Evolutionary conservation across 441 rosid genomes (phyloP), one percentile per base, ranked within the genome.

Genomic region (Pelargonium fulgidum): DNA sequence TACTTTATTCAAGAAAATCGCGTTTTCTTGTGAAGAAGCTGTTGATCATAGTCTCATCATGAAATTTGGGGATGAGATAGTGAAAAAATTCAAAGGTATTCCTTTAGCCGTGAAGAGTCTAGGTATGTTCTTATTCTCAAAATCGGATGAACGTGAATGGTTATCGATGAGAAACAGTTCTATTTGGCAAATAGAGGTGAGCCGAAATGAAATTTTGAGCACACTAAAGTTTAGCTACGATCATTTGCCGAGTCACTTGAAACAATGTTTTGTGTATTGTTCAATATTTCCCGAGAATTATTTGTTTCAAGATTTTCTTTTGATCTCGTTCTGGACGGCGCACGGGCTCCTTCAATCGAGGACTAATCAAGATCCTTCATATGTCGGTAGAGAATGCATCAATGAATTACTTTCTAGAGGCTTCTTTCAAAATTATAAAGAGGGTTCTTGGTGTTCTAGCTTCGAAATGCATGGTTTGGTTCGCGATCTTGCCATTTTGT

Each of bases 31-130:
- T 12, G 62, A 64, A 56, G 66, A 24, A 12, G 11, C 44, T 41
- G 19, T 3, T 52, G 64, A 66, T 12, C 5, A 10, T 12, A 44
- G 64, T 50, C 68, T n/a, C n/a, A n/a, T 2, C 11, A 20, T 48
- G 64, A 41, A 75, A 70, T 48, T 63, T 3, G 72, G 72, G 5
- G 33, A 64, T 12, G 45, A 69, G 2, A 67, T 20, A n/a, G 62
- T 26, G 33, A 54, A 13, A 0, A 48, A 0, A 22, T 67, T 41
- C 59, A n/a, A 19, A 36, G 59, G 45, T 19, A 11, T 67, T 26
- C 70, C 61, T 52, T 17, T 29, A 16, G 62, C 14, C 1, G n/a
- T 67, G 61, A 67, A 0, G 42, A 48, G 33, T 29, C 0, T 67
- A 1, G 70, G 70, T 3, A 67, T 12, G 9, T 17, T 48, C 17